Conservation (phyloP, 148 eudicot genomes). For the Rhododendron griersonianum region DNA sequence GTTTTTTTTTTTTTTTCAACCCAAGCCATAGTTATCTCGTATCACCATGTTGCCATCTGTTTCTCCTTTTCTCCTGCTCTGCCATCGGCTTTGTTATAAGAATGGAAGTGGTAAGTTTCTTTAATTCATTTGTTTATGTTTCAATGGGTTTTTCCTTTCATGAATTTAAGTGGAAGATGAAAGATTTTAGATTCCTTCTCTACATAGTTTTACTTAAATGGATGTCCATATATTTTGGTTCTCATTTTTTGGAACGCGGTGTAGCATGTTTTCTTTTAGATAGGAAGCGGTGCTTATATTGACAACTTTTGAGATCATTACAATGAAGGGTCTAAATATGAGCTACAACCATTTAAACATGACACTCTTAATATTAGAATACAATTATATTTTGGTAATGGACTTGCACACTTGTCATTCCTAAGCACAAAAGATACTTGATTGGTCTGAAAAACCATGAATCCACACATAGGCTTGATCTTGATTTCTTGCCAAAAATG, state of each 20-base stretch:
- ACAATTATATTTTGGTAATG: background rate
- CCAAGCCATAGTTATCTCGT: background rate
- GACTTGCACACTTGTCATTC: background rate
- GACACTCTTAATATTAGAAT: no score
- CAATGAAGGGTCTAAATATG: background rate
- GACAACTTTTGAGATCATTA: background rate
- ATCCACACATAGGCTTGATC: no score
- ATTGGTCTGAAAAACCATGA: no score
- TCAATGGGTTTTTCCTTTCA: background rate
- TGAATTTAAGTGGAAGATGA: background rate
- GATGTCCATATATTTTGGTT: background rate
- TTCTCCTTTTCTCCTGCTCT: background rate
- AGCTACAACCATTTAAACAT: background rate
- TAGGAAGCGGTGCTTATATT: background rate
- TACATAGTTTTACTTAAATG: background rate
- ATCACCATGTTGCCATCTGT: background rate
- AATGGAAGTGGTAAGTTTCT: background rate
- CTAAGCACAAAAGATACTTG: background rate
- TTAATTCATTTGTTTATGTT: constrained; percentile 1
- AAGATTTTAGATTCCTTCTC: background rate
- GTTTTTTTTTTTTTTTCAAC: background rate
- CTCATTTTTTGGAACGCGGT: background rate
- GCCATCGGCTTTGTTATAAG: background rate
- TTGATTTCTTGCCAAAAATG: background rate
- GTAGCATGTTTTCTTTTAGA: background rate